Conservation (phyloP, 805 yeast genomes). For the Saccharomycopsis sp. region DNA sequence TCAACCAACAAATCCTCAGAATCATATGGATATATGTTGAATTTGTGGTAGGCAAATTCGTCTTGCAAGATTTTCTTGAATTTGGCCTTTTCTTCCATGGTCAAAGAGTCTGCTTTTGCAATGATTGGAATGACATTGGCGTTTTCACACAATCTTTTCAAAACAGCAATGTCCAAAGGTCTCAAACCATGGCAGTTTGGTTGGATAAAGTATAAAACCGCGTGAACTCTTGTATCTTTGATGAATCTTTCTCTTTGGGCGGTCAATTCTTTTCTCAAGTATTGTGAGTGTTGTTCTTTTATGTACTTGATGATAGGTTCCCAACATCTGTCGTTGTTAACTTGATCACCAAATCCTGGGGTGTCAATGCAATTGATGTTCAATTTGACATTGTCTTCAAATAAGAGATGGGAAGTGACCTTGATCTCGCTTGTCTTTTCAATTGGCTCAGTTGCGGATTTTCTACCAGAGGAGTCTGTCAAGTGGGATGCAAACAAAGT, state of each 20-base stretch:
- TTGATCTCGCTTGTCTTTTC: constrained; percentile 82
- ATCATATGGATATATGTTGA: constrained; percentile 81
- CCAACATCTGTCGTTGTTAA: constrained; percentile 93
- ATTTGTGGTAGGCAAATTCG: constrained; percentile 63
- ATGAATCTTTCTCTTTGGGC: constrained; percentile 83
- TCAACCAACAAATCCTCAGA: constrained; percentile 58
- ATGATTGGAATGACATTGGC: constrained; percentile 93
- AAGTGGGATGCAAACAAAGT: constrained; percentile 81
- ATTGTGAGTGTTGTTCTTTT: constrained; percentile 89
- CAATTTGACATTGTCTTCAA: constrained; percentile 82
- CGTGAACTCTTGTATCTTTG: constrained; percentile 86
- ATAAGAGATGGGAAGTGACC: constrained; percentile 55
- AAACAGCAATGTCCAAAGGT: constrained; percentile 71
- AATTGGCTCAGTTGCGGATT: constrained; percentile 56
- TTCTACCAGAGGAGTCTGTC: constrained; percentile 67
- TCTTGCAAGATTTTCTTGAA: constrained; percentile 71
- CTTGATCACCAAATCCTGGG: constrained; percentile 97
- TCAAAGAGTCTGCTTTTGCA: constrained; percentile 87
- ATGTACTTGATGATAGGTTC: constrained; percentile 91
- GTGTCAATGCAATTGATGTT: constrained; percentile 88
- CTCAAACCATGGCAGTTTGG: constrained; percentile 84
- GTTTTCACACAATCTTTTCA: constrained; percentile 77
- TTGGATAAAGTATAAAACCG: constrained; percentile 81
- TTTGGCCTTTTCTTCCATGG: constrained; percentile 70
- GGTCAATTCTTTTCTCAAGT: constrained; percentile 85